Conservation (phyloP, 106 monocot genomes). For the Dendrobium huoshanense region DNA sequence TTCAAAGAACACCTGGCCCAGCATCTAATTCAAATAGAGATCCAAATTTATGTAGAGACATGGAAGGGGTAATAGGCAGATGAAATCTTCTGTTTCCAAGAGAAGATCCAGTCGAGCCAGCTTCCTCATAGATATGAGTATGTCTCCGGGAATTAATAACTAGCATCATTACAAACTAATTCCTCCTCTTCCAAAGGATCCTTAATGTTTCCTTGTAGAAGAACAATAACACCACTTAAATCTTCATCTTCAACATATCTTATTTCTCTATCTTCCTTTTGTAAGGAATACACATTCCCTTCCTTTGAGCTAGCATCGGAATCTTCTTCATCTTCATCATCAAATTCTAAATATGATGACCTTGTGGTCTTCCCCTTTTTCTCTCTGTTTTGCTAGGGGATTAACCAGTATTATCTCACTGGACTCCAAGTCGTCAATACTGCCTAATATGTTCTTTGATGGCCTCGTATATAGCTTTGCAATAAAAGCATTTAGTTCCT, state of each 20-base stretch:
- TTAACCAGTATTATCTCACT: conserved; percentile 13
- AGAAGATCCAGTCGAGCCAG: conserved; percentile 75
- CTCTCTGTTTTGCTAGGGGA: conserved; percentile 43
- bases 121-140: conserved; percentile 45
- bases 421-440: conserved; percentile 30
- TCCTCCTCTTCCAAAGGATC: conserved; percentile 44
- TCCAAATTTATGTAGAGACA: conserved; percentile 76
- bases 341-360: conserved; percentile 59
- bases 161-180: conserved; percentile 29
- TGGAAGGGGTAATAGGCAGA: conserved; percentile 49
- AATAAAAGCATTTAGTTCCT: conserved; percentile 59
- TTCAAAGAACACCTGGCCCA: conserved; percentile 43
- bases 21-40: conserved; percentile 88
- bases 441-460: conserved; percentile 53
- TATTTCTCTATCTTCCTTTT: conserved; percentile 61
- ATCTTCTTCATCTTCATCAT: conserved; percentile 65
- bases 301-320: conserved; percentile 62
- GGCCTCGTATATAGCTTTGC: conserved; percentile 69
- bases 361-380: conserved; percentile 40
- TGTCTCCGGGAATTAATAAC: conserved; percentile 38
- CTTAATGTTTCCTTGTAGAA: conserved; percentile 26
- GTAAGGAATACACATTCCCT: conserved; percentile 33
- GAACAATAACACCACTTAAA: conserved; percentile 31
- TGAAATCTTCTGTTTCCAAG: conserved; percentile 52
- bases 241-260: conserved; percentile 66